phyloP scores from a whole-genome alignment of 2,329 filamentous ascomycete genomes.

The Chrysosporium queenslandicum region DNA sequence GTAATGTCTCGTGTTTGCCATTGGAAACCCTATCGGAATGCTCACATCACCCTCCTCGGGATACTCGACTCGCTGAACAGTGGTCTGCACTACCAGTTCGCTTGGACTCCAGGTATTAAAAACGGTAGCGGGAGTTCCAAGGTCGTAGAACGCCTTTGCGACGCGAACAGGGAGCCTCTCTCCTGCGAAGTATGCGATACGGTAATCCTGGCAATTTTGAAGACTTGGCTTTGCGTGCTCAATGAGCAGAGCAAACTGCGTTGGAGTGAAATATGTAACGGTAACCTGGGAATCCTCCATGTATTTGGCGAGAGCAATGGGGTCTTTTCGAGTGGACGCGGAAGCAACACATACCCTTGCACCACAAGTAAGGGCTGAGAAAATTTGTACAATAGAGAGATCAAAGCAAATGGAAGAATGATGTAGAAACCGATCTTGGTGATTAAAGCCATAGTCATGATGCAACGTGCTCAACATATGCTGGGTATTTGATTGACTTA shows the following conservation, averaged over 20 bases:
- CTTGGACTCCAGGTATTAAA: constrained; percentile 20
- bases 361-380: constrained; percentile 18
- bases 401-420: constrained; percentile 18
- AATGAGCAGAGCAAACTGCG: constrained; percentile 19
- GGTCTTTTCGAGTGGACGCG: constrained; percentile 17
- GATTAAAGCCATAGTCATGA: constrained; percentile 14
- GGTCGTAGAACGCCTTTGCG: constrained; percentile 25
- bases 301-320: constrained; percentile 17
- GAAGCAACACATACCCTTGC: constrained; percentile 19
- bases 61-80: not conserved
- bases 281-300: constrained; percentile 17
- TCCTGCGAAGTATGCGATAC: constrained; percentile 17
- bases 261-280: constrained; percentile 20
- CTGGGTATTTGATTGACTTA: constrained; percentile 18
- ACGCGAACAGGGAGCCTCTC: constrained; percentile 36
- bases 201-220: constrained; percentile 16
- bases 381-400: constrained; percentile 19
- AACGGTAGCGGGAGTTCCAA: constrained; percentile 16
- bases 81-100: constrained; percentile 17
- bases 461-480: constrained; percentile 19
- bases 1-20: constrained; percentile 30
- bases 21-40: constrained; percentile 19
- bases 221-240: constrained; percentile 17
- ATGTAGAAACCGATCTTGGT: constrained; percentile 16
- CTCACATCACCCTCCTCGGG: constrained; percentile 35